A percentile compares a stretch with the other conserved stretches of the same genome.
These are phyloP conservation scores for Barnettozyma sucrosica DNA, from an alignment of 805 yeast genomes.

Conservation along the genomic window DNA sequence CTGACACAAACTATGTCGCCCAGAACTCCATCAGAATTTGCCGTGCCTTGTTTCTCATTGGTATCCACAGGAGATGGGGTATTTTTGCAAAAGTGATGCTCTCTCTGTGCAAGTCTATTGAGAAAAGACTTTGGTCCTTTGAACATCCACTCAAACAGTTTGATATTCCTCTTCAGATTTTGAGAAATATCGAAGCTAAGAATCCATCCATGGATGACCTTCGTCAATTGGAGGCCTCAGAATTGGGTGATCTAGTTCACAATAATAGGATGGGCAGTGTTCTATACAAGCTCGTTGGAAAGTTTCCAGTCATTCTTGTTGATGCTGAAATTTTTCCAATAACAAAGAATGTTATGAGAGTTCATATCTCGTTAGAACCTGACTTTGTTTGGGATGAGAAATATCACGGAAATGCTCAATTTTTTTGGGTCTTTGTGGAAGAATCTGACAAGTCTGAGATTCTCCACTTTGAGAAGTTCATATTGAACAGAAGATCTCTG, in stretches of 20 bases:
- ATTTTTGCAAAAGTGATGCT: slow-evolving; percentile 65
- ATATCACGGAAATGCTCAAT: slow-evolving; percentile 76
- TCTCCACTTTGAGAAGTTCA: slow-evolving; percentile 76
- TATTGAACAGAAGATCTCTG: slow-evolving; percentile 55
- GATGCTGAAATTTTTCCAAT: slow-evolving; percentile 86
- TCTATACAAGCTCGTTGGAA: slow-evolving; percentile 52
- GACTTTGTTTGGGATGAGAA: slow-evolving; percentile 83
- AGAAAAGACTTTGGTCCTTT: slow-evolving; percentile 79
- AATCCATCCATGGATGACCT: slow-evolving; percentile 66
- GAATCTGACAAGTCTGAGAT: slow-evolving; percentile 70
- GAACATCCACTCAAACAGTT: slow-evolving; percentile 89
- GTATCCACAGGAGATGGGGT: slow-evolving; percentile 91
- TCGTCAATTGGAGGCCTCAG: slow-evolving; percentile 66
- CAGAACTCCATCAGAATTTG: slow-evolving; percentile 93
- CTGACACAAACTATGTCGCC: slow-evolving; percentile 90
- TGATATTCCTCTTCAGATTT: slow-evolving; percentile 63
- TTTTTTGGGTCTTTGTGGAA: slow-evolving; percentile 91
- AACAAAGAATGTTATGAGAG: slow-evolving; percentile 77
- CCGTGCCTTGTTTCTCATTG: slow-evolving; percentile 82
- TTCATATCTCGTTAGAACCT: slow-evolving; percentile 63
- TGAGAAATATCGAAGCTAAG: slow-evolving; percentile 55
- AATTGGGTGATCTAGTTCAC: slow-evolving; percentile 86
- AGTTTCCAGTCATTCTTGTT: slow-evolving; percentile 71
- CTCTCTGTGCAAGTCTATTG: slow-evolving; percentile 81
- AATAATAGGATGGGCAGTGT: slow-evolving; percentile 67